Percentiles rank a stretch among this genome's conserved stretches.
phyloP scores from a whole-genome alignment of 257 asterid genomes.

The Striga asiatica region DNA sequence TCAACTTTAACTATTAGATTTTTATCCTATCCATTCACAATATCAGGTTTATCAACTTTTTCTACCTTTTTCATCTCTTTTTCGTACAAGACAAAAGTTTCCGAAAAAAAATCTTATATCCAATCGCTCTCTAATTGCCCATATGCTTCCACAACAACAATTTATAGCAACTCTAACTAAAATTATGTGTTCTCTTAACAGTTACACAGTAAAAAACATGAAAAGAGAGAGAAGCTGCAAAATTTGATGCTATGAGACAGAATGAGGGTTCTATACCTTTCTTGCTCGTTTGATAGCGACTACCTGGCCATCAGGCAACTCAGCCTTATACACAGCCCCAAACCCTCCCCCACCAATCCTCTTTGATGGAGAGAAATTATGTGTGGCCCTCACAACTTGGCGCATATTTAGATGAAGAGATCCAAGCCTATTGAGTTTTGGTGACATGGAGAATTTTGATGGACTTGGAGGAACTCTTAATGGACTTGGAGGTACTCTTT shows the following conservation, averaged over 20 bases:
- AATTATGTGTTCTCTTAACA: neutral
- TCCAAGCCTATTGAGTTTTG: slow-evolving; percentile 75
- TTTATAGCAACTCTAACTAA: neutral
- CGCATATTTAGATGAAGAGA: slow-evolving; percentile 67
- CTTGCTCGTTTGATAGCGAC: slow-evolving; percentile 97
- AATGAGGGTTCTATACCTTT: slow-evolving; percentile 36
- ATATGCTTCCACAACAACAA: too few species aligned
- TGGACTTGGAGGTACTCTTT: slow-evolving; percentile 64
- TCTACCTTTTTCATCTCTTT: too few species aligned
- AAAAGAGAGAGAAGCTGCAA: neutral
- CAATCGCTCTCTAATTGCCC: too few species aligned
- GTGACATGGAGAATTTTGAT: slow-evolving; percentile 86
- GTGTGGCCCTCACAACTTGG: slow-evolving; percentile 65
- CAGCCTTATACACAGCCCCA: slow-evolving; percentile 85
- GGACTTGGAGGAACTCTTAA: slow-evolving; percentile 87
- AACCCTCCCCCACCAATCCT: slow-evolving; percentile 93
- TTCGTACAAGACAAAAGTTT: too few species aligned
- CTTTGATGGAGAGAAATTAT: slow-evolving; percentile 56
- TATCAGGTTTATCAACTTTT: too few species aligned
- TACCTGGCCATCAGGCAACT: slow-evolving; percentile 62
- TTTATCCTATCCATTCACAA: too few species aligned
- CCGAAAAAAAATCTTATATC: too few species aligned
- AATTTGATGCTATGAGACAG: slow-evolving; percentile 3
- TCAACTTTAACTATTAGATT: too few species aligned
- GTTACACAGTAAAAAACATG: neutral